Base-by-base conservation (phyloP, 78 protist species). In the Tieghemostelium lacteum region DNA sequence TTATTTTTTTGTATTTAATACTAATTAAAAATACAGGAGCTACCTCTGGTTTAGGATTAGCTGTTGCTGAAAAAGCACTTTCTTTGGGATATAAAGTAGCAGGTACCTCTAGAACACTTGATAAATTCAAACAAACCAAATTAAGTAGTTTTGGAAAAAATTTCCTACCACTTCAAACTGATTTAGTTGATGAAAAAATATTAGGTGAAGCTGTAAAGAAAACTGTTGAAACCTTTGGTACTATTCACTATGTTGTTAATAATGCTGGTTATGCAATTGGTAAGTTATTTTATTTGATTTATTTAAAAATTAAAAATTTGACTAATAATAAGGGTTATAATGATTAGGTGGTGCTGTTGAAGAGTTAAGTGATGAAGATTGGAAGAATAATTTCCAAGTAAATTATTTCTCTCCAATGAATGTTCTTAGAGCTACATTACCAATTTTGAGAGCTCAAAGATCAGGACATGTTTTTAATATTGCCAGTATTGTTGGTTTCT, bases 221-320 rank as follows among this genome's bases (percentile, higher is more conserved):
- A 3, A 69, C 75, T 10, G 29, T 69, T 4, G 24, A 69, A 69
- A 40, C 12, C 10, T 80, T 67, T 67, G 75, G 76, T 31, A 17
- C n/a, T 22, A 3, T 80, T 2, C 65, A 70, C 20, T 20, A n/a
- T n/a, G 45, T 80, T 26, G 66, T 80, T 4, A 67, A 67, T 49
- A 80, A 80, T 40, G 76, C 76, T 28, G 88, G 77, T 17, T 67
- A 10, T 40, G 66, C 61, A 8, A n/a, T n/a, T n/a, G n/a, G n/a
- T n/a, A n/a, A n/a, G n/a, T n/a, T n/a, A n/a, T n/a, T n/a, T n/a
- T n/a, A n/a, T n/a, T n/a, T n/a, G n/a, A n/a, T n/a, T n/a, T n/a
- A n/a, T n/a, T n/a, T n/a, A n/a, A n/a, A n/a, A n/a, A n/a, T n/a
- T n/a, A n/a, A n/a, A n/a, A n/a, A n/a, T n/a, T n/a, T n/a, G n/a